Evolutionary conservation across 1,284 basidiomycete species (phyloP).

Genomic region (Sparassis latifolia): DNA sequence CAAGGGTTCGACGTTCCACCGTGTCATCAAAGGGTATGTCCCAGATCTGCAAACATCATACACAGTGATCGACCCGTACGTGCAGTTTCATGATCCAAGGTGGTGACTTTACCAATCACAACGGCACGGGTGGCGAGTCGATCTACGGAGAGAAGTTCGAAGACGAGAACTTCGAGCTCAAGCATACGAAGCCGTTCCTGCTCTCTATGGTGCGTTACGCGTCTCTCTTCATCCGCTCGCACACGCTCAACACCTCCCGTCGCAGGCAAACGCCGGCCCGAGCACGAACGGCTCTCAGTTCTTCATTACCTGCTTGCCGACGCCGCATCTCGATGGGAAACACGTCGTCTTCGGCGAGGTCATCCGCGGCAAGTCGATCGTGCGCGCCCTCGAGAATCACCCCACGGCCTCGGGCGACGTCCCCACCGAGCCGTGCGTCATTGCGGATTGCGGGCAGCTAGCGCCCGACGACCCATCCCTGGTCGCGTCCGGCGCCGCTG

Average conservation of each 20-base stretch:
- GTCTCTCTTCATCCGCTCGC: neutral
- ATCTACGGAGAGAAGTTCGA: slow-evolving; percentile 93
- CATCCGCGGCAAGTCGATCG: slow-evolving; percentile 77
- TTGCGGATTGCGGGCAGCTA: slow-evolving; percentile 70
- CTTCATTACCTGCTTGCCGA: slow-evolving; percentile 80
- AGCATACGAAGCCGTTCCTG: slow-evolving; percentile 83
- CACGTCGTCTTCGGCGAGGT: slow-evolving; percentile 91
- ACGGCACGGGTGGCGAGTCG: slow-evolving; percentile 86
- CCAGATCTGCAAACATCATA: neutral
- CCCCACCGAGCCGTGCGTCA: slow-evolving; percentile 59
- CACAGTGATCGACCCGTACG: too few species aligned
- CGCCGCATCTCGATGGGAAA: slow-evolving; percentile 78
- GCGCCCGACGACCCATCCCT: slow-evolving; percentile 58
- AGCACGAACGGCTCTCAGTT: slow-evolving; percentile 93
- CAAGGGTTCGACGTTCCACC: slow-evolving; percentile 83
- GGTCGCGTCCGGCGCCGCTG: slow-evolving; percentile 22
- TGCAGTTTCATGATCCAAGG: slow-evolving; percentile 43
- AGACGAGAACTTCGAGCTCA: slow-evolving; percentile 83
- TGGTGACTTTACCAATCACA: slow-evolving; percentile 37
- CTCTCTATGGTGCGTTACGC: slow-evolving; percentile 81
- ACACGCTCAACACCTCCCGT: neutral
- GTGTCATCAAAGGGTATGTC: slow-evolving; percentile 79
- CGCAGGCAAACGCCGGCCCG: slow-evolving; percentile 84
- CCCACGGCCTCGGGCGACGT: slow-evolving; percentile 62
- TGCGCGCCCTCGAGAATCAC: slow-evolving; percentile 73